These are phyloP conservation scores for Pouteria campechiana DNA, from an alignment of 179 eudicot species.

Conservation along the genomic window DNA sequence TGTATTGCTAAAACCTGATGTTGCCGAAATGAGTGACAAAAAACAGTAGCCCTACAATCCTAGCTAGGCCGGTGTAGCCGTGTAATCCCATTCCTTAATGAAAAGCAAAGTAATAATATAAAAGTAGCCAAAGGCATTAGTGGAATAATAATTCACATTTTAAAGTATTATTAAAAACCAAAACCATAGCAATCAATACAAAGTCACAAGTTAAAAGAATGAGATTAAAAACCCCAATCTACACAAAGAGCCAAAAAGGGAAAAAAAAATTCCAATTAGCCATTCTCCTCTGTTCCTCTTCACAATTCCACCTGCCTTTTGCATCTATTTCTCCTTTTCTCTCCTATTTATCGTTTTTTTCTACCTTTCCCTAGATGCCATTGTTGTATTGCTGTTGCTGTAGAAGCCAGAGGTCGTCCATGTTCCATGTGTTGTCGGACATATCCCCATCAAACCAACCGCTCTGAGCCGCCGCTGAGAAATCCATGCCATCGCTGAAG, in stretches of 20 bases:
- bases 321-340: background rate
- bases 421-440: conserved; percentile 54
- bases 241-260: background rate
- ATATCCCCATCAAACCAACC: conserved; percentile 35
- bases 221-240: conserved; percentile 3
- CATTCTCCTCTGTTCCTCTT: background rate
- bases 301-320: conserved; percentile 5
- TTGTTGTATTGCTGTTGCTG: conserved; percentile 39
- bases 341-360: background rate
- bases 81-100: no score
- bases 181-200: no score
- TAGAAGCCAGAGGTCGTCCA: conserved; percentile 49
- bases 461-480: conserved; percentile 15
- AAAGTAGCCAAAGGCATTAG: no score
- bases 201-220: conserved; percentile 2
- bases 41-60: no score
- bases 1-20: no score
- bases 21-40: no score
- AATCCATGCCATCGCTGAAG: conserved; percentile 21
- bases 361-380: conserved; percentile 12
- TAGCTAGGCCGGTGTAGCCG: no score
- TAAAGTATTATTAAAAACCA: no score
- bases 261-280: conserved; percentile 1
- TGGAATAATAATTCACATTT: no score
- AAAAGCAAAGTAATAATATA: no score